Evolutionary conservation across 208 protist species (phyloP).

Genomic region (Phytomonas sp.): DNA sequence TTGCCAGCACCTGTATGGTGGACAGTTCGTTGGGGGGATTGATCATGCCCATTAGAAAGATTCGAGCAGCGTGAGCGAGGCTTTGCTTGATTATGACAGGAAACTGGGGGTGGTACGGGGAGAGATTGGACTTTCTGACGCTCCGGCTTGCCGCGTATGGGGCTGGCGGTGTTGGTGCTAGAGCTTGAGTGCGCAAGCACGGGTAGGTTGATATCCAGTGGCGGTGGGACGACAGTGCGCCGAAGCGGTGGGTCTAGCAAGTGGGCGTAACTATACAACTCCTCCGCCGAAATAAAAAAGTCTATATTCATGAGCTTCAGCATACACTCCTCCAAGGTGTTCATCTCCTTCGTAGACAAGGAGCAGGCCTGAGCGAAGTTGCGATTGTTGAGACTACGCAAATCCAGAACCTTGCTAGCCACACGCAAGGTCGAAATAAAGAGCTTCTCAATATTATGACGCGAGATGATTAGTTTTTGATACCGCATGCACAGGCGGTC

Average conservation of each 20-base stretch:
- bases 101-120: not conserved
- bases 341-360: slow-evolving; percentile 52
- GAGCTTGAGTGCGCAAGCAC: slow-evolving; percentile 5
- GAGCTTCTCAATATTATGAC: slow-evolving; percentile 57
- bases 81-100: not conserved
- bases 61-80: not conserved
- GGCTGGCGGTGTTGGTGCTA: slow-evolving; percentile 8
- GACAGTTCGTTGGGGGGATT: not conserved
- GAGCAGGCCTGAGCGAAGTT: slow-evolving; percentile 74
- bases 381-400: slow-evolving; percentile 82
- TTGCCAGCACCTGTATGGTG: not conserved
- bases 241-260: slow-evolving; percentile 27
- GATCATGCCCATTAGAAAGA: not conserved
- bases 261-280: slow-evolving; percentile 62
- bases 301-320: slow-evolving; percentile 70
- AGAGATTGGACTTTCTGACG: not conserved
- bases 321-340: slow-evolving; percentile 64
- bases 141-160: not conserved
- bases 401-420: slow-evolving; percentile 77
- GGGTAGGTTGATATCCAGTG: slow-evolving; percentile 3
- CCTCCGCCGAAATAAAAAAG: slow-evolving; percentile 56
- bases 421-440: slow-evolving; percentile 71
- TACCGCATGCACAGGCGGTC: slow-evolving; percentile 64
- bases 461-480: slow-evolving; percentile 46
- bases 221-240: not conserved